phyloP scores from a whole-genome alignment of 23 red algal species.

The Gracilaria caudata region DNA sequence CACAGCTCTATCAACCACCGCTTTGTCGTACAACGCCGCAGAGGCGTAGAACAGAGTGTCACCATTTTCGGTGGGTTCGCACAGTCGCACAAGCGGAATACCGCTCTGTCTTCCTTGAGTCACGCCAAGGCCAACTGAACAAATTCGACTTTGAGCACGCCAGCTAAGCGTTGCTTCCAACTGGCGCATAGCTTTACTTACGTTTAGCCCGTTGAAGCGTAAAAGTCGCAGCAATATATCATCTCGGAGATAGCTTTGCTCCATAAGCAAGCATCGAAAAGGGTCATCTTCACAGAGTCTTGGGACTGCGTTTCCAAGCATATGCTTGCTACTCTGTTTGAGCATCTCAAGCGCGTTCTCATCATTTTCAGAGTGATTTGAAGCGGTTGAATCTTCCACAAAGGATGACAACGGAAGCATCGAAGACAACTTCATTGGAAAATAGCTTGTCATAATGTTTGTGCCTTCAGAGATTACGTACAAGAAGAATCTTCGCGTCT shows the following conservation, averaged over 20 bases:
- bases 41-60: constrained; percentile 37
- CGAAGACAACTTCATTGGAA: background rate
- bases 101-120: constrained; percentile 13
- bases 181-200: constrained; percentile 24
- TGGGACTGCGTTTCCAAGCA: background rate
- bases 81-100: constrained; percentile 33
- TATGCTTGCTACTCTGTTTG: background rate
- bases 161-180: constrained; percentile 34
- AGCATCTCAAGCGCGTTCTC: background rate
- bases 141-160: constrained; percentile 25
- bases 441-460: background rate
- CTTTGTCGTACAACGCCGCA: constrained; percentile 15
- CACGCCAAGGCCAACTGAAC: background rate
- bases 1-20: background rate
- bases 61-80: background rate
- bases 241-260: constrained; percentile 7
- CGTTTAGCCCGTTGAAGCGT: constrained; percentile 31
- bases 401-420: background rate
- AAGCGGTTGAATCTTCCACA: background rate
- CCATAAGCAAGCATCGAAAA: constrained; percentile 1
- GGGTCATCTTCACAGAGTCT: background rate
- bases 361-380: background rate
- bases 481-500: background rate
- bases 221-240: constrained; percentile 48
- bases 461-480: background rate